These are phyloP conservation scores for Rosa chinensis DNA, from an alignment of 306 rosid genomes.

Conservation along the genomic window DNA sequence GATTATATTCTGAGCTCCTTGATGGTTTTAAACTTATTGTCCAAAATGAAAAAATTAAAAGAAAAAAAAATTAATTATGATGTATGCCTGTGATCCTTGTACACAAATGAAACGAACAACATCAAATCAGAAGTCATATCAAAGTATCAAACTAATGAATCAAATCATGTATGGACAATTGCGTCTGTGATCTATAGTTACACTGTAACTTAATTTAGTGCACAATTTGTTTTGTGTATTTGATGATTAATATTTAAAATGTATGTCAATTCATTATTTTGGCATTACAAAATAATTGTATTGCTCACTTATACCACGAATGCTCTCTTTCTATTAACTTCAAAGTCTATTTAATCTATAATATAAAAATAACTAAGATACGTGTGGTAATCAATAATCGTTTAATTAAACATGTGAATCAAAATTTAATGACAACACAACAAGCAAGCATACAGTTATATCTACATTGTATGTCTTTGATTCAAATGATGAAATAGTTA, in stretches of 20 bases:
- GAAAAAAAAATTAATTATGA: background rate
- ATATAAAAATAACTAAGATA: background rate
- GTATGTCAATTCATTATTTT: no score
- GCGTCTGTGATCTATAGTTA: background rate
- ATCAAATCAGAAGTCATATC: background rate
- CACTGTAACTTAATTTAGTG: background rate
- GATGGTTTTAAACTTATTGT: background rate
- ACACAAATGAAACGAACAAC: conserved; percentile 2
- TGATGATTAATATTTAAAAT: background rate
- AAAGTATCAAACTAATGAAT: background rate
- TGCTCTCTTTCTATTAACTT: background rate
- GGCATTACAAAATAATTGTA: background rate
- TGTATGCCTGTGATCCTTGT: background rate
- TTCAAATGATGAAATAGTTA: conserved; percentile 7
- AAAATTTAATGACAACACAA: background rate
- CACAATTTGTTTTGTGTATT: background rate
- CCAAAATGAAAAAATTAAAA: background rate
- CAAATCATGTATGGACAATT: background rate
- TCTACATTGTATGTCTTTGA: background rate
- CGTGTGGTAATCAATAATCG: no score
- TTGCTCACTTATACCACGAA: background rate
- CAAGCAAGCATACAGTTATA: background rate
- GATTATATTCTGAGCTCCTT: background rate
- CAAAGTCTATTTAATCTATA: background rate
- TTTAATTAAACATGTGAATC: background rate